phyloP scores from a whole-genome alignment of 2,329 filamentous ascomycete genomes.

The Aspergillus neoniger region DNA sequence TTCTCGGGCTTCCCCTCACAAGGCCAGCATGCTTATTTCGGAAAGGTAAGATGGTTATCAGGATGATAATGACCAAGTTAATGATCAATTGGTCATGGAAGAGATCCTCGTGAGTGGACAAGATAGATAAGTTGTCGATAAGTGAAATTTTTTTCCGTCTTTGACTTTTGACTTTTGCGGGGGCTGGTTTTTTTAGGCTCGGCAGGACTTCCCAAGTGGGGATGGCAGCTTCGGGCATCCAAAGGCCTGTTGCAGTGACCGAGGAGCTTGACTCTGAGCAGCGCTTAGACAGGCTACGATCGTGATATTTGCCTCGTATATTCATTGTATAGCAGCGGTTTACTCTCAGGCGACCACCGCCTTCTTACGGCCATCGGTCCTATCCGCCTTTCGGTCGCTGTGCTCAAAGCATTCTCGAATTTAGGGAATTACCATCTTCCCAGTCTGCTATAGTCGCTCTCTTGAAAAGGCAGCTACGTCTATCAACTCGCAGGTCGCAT shows the following conservation, averaged over 20 bases:
- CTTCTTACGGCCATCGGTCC: not conserved
- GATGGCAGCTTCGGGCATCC: conserved; percentile 5
- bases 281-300: not conserved
- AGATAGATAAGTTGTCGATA: conserved; percentile 9
- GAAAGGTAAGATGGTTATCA: conserved; percentile 1
- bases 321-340: not conserved
- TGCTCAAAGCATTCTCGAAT: not conserved
- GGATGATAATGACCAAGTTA: conserved; percentile 1
- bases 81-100: conserved; percentile 6
- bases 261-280: too few species aligned
- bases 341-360: not conserved
- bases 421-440: not conserved
- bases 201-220: conserved; percentile 35
- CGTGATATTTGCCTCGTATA: not conserved
- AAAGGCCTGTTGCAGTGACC: not conserved
- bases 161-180: conserved; percentile 23
- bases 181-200: conserved; percentile 25
- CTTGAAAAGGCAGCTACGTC: not conserved
- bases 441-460: not conserved
- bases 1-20: conserved; percentile 7
- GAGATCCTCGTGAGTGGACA: not conserved
- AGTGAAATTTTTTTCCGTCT: conserved; percentile 21
- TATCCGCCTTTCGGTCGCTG: not conserved
- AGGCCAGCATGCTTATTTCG: conserved; percentile 1
- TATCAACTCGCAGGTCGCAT: not conserved